Evolutionary conservation across 2,329 filamentous ascomycete species (phyloP).

Genomic region (Sporothrix protearum): DNA sequence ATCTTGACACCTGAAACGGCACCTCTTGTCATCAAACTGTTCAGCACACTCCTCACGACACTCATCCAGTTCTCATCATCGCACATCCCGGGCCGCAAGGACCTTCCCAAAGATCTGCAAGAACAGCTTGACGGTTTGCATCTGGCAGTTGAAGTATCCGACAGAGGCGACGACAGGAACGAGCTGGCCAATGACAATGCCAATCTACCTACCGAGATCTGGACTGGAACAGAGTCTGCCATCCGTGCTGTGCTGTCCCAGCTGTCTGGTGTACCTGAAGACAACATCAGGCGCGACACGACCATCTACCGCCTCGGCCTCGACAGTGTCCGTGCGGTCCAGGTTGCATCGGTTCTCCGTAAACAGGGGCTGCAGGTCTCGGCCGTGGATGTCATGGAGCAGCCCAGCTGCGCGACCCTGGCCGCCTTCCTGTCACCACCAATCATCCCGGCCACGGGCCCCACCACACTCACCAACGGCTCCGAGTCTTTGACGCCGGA

Average conservation of each 20-base stretch:
- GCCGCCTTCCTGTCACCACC: constrained; percentile 11
- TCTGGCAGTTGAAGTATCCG: not conserved
- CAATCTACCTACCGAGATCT: constrained; percentile 34
- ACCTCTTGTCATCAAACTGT: not conserved
- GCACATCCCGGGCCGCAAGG: constrained; percentile 10
- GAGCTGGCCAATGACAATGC: not conserved
- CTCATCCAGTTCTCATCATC: constrained; percentile 23
- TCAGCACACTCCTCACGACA: constrained; percentile 25
- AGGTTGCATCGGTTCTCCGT: constrained; percentile 67
- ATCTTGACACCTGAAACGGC: not conserved
- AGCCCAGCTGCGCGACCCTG: constrained; percentile 41
- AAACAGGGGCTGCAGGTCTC: constrained; percentile 56
- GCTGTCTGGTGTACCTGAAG: constrained; percentile 51
- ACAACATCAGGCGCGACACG: constrained; percentile 55
- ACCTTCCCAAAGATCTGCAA: constrained; percentile 12
- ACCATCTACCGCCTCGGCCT: constrained; percentile 86
- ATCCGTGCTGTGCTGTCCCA: constrained; percentile 56
- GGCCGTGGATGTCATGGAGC: constrained; percentile 71
- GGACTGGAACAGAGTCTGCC: constrained; percentile 49
- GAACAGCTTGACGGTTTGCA: not conserved
- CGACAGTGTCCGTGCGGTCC: constrained; percentile 83
- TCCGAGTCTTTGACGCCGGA: constrained; percentile 2
- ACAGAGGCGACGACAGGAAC: not conserved
- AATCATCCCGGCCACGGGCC: not conserved
- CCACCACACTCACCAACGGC: not conserved